Evolutionary conservation across 164 flowering plant genomes (phyloP).

Genomic region (Nymphaea thermarum): DNA sequence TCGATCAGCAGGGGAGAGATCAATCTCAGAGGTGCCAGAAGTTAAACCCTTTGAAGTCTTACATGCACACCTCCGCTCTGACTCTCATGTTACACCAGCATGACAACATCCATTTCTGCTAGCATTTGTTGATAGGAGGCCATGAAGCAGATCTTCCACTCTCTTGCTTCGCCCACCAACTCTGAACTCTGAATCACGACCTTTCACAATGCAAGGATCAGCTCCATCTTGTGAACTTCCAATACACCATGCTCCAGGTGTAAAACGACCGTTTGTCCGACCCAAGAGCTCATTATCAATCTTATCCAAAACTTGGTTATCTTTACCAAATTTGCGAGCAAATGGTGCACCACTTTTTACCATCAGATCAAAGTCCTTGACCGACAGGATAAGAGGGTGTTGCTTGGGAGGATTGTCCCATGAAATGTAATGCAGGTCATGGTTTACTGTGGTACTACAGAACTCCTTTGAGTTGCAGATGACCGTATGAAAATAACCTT

Average conservation of each 20-base stretch:
- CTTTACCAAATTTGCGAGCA: constrained; percentile 77
- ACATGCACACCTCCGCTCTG: no score
- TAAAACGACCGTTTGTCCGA: constrained; percentile 38
- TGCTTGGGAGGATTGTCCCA: constrained; percentile 99
- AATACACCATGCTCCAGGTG: constrained; percentile 82
- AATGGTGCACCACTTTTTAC: constrained; percentile 84
- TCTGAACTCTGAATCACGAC: constrained; percentile 52
- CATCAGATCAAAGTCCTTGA: constrained; percentile 67
- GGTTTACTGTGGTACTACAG: constrained; percentile 52
- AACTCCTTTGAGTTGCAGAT: constrained; percentile 73
- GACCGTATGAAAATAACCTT: constrained; percentile 95
- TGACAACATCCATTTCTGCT: constrained; percentile 38
- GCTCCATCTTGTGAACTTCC: constrained; percentile 46
- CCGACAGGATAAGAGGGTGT: constrained; percentile 59
- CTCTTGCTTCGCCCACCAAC: constrained; percentile 78
- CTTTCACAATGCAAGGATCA: constrained; percentile 65
- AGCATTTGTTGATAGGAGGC: constrained; percentile 38
- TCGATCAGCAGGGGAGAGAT: no score
- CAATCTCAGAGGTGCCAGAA: no score
- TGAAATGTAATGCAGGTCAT: constrained; percentile 95
- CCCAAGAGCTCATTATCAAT: constrained; percentile 74
- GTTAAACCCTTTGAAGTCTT: no score
- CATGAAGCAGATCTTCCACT: constrained; percentile 35
- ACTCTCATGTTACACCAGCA: constrained; percentile 4
- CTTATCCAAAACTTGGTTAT: constrained; percentile 79